phyloP scores from a whole-genome alignment of 495 filamentous ascomycete species.

The Pseudevernia furfuracea region DNA sequence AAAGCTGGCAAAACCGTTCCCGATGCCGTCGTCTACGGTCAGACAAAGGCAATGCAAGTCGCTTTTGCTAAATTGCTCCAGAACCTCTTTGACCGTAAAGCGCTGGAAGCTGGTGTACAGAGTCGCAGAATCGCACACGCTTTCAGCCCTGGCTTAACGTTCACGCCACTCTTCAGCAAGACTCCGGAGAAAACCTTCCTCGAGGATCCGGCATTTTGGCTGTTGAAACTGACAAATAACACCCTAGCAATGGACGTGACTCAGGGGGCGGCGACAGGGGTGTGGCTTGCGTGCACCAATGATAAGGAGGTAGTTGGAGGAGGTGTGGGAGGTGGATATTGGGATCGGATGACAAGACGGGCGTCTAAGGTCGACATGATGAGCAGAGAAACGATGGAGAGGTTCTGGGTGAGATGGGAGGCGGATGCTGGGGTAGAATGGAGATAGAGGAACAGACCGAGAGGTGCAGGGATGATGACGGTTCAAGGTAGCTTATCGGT shows the following conservation, averaged over 20 bases:
- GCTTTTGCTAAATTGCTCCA: slow-evolving; percentile 10
- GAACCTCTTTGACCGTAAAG: slow-evolving; percentile 6
- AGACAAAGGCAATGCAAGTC: slow-evolving; percentile 16
- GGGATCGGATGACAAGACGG: background rate
- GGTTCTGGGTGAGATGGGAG: slow-evolving; percentile 13
- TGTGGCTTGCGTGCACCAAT: background rate
- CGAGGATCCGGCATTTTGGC: slow-evolving; percentile 1
- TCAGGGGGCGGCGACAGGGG: background rate
- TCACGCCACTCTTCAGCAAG: background rate
- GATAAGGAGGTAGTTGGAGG: background rate
- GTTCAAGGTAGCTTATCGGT: too few relatives aligned
- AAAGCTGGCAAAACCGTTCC: background rate
- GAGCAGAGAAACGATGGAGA: background rate
- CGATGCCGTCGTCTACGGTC: background rate
- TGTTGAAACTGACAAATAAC: slow-evolving; percentile 1
- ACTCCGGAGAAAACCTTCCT: background rate
- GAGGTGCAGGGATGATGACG: too few relatives aligned
- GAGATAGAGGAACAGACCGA: too few relatives aligned
- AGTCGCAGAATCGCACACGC: slow-evolving; percentile 3
- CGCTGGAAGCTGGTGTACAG: background rate
- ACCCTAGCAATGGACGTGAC: background rate
- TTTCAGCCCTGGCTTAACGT: slow-evolving; percentile 9
- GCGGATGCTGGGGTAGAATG: slow-evolving; percentile 4
- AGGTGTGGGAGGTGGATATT: background rate
- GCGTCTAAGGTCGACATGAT: slow-evolving; percentile 6